These are phyloP conservation scores for Gossypium gossypioides DNA, from an alignment of 441 rosid species.

Conservation along the genomic window DNA sequence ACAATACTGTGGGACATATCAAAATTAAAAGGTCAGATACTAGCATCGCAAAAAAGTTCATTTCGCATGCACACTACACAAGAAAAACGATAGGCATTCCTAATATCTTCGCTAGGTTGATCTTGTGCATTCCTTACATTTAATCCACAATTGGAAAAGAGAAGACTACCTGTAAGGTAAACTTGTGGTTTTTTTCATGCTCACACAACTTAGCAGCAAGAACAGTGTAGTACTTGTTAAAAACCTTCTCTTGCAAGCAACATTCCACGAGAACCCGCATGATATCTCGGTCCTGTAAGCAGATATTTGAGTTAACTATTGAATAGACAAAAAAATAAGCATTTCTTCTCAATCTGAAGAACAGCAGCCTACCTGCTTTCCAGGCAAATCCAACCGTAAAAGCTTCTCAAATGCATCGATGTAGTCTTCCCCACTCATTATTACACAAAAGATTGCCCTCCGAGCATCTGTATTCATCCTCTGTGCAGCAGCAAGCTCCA, in stretches of 20 bases:
- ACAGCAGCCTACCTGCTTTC: constrained; percentile 46
- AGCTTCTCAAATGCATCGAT: constrained; percentile 86
- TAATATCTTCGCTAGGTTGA: not conserved
- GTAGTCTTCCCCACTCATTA: constrained; percentile 87
- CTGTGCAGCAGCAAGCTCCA: constrained; percentile 73
- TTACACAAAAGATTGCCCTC: constrained; percentile 76
- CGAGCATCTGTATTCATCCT: constrained; percentile 87
- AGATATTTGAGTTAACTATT: not conserved
- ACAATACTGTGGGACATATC: constrained; percentile 46
- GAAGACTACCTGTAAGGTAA: constrained; percentile 63
- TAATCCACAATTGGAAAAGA: not conserved
- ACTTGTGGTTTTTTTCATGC: constrained; percentile 77
- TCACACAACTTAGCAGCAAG: constrained; percentile 74
- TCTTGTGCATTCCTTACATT: not conserved
- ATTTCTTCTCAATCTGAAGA: not conserved
- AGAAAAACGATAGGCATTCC: not conserved
- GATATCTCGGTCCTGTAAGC: constrained; percentile 72
- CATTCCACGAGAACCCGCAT: constrained; percentile 78
- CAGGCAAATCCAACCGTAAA: constrained; percentile 66
- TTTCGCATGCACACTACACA: not conserved
- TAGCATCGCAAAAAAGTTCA: not conserved
- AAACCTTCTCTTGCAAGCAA: constrained; percentile 74
- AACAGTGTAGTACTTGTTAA: constrained; percentile 70
- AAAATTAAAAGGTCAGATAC: not conserved
- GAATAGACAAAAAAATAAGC: not conserved